Conservation (phyloP, 345 rosid species). For the Eucalyptus leucophloia region DNA sequence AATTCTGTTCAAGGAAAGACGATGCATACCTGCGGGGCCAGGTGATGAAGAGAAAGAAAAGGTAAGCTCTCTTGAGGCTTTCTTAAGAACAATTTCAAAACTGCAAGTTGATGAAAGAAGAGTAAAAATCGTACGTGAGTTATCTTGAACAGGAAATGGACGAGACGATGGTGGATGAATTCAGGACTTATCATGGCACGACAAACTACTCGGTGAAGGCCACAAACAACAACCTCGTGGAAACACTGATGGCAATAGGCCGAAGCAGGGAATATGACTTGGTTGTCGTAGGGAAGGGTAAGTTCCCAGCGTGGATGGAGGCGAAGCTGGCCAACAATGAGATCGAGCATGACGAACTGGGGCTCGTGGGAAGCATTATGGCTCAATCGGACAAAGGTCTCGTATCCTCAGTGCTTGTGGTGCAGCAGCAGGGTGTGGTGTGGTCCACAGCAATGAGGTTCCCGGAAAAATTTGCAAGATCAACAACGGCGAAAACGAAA, state of each 20-base stretch:
- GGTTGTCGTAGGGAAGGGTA: conserved; percentile 58
- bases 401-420: conserved; percentile 31
- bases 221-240: conserved; percentile 27
- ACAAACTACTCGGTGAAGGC: conserved; percentile 37
- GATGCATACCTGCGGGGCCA: conserved; percentile 31
- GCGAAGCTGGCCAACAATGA: conserved; percentile 36
- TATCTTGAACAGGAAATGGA: conserved; percentile 34
- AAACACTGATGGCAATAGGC: conserved; percentile 27
- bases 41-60: conserved; percentile 33
- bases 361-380: conserved; percentile 34
- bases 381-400: conserved; percentile 21
- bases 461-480: not conserved
- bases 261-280: conserved; percentile 49
- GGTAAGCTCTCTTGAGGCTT: conserved; percentile 3
- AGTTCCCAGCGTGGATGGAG: conserved; percentile 42
- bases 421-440: conserved; percentile 40
- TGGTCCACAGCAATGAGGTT: not conserved
- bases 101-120: not conserved
- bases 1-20: conserved; percentile 10
- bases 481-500: not conserved
- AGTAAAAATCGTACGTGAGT: not conserved
- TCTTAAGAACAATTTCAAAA: not conserved
- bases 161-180: conserved; percentile 33
- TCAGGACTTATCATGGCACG: conserved; percentile 27
- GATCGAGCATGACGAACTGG: conserved; percentile 38